A percentile compares a stretch with the other conserved stretches of the same genome.
These are phyloP conservation scores for Penicillium maclennaniae DNA, from an alignment of 495 filamentous ascomycete genomes.

Conservation along the genomic window DNA sequence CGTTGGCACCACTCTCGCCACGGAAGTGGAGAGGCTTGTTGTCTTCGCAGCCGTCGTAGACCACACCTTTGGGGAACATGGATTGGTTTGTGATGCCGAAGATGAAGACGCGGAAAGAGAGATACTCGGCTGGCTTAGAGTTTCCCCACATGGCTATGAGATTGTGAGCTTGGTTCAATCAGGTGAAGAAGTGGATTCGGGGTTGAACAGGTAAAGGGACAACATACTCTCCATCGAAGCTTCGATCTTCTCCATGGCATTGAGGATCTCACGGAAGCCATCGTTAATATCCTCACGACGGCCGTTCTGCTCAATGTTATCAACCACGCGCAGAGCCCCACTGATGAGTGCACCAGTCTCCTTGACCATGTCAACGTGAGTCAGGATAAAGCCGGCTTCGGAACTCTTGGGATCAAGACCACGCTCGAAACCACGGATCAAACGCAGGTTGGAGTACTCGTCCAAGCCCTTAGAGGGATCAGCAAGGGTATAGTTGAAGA, in stretches of 20 bases:
- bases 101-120: constrained; percentile 86
- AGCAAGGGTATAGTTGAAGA: constrained; percentile 80
- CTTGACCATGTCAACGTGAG: constrained; percentile 80
- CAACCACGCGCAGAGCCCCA: constrained; percentile 61
- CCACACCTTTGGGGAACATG: constrained; percentile 87
- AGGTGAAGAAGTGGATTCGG: neutral
- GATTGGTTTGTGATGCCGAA: constrained; percentile 84
- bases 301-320: constrained; percentile 47
- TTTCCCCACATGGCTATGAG: constrained; percentile 74
- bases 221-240: constrained; percentile 68
- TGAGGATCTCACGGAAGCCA: constrained; percentile 57
- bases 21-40: constrained; percentile 68
- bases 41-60: constrained; percentile 78
- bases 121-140: constrained; percentile 73
- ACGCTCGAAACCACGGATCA: constrained; percentile 84
- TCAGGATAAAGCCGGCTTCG: constrained; percentile 85
- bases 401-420: constrained; percentile 82
- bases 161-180: constrained; percentile 8
- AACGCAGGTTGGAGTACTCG: constrained; percentile 71
- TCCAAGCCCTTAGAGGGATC: constrained; percentile 59
- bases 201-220: neutral
- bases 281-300: constrained; percentile 57
- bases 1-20: constrained; percentile 86
- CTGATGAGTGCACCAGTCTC: constrained; percentile 68
- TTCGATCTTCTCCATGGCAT: constrained; percentile 67